Evolutionary conservation across 1,284 basidiomycete genomes (phyloP), one percentile per base, ranked within the genome.

Genomic region (Fomitopsis palustris): DNA sequence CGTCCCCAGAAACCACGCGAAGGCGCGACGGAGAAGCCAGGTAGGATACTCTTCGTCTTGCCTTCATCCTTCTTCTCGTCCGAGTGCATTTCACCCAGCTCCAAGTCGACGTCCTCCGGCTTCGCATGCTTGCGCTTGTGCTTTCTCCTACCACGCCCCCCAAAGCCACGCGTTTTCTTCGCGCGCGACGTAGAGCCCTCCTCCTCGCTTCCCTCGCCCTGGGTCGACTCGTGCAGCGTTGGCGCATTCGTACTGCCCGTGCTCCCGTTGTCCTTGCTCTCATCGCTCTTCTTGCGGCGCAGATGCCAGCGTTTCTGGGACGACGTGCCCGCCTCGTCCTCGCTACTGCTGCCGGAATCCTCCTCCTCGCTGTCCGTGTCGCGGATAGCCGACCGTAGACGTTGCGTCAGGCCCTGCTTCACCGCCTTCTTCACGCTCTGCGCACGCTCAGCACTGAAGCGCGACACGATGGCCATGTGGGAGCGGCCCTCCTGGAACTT

Each of bases 401-500:
- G 85, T 62, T 87, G 85, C 0, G 88, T 89, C n/a, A 90, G 77
- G 17, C 86, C 85, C 47, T 81, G 80, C 69, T 89, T 91, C 54
- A 86, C 85, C 17, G 81, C 85, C 62, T 86, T 78, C 74, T 88
- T 87, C 27, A 87, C 85, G 59, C 84, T 85, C 38, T 79, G 80
- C 23, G 82, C 86, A 77, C 82, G 68, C 63, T 70, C 71, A 61
- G 75, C 63, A 57, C 75, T 75, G 66, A 78, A 73, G 51, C 88
- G 83, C 59, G 85, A 86, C 62, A 96, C 93, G 63, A 96, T 90
- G 31, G 95, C 95, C 82, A 96, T 94, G 70, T 96, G 94, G 43
- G 89, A 92, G 41, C 92, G 83, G 10, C 94, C 94, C 69, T 95
- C 93, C 72, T 96, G 94, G 74, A 96, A 96, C 61, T 83, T 89